Conservation (phyloP, 352 stramenopile genomes). For the Phytopythium chamaehyphon region DNA sequence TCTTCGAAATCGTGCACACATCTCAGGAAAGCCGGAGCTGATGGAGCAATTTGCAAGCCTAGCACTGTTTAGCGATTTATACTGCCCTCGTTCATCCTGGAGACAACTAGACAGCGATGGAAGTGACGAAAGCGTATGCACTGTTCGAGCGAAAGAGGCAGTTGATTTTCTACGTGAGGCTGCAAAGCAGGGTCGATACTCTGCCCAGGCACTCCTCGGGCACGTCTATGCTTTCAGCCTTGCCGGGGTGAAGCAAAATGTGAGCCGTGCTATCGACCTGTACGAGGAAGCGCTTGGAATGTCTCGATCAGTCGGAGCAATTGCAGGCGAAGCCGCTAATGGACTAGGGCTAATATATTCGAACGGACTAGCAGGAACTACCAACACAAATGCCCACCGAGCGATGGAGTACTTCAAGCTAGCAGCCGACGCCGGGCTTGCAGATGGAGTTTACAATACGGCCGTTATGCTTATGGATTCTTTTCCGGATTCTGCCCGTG, state of each 20-base stretch:
- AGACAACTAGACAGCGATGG: neutral
- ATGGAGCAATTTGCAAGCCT: slow-evolving; percentile 50
- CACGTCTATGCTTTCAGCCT: slow-evolving; percentile 66
- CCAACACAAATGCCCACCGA: slow-evolving; percentile 27
- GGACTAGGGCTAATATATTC: slow-evolving; percentile 67
- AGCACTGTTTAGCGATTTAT: slow-evolving; percentile 52
- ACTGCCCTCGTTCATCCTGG: slow-evolving; percentile 9
- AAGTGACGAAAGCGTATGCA: neutral
- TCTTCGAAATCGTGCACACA: slow-evolving; percentile 27
- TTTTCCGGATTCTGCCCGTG: slow-evolving; percentile 24
- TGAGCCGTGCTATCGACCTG: slow-evolving; percentile 25
- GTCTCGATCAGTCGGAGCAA: slow-evolving; percentile 12
- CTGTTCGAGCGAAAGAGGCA: slow-evolving; percentile 24
- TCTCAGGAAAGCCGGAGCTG: slow-evolving; percentile 23
- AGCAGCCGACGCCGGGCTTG: slow-evolving; percentile 46
- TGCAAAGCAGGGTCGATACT: slow-evolving; percentile 26
- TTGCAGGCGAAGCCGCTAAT: slow-evolving; percentile 47
- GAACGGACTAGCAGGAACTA: slow-evolving; percentile 21
- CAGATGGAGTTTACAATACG: slow-evolving; percentile 73
- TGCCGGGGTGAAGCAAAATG: slow-evolving; percentile 23
- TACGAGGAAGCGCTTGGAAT: slow-evolving; percentile 46
- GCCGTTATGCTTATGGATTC: slow-evolving; percentile 37
- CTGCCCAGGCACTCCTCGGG: slow-evolving; percentile 47
- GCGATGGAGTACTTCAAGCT: slow-evolving; percentile 54
- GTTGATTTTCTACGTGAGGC: slow-evolving; percentile 37